These are phyloP conservation scores for Nannizziopsis barbatae DNA, from an alignment of 2,329 filamentous ascomycete species.

Conservation along the genomic window DNA sequence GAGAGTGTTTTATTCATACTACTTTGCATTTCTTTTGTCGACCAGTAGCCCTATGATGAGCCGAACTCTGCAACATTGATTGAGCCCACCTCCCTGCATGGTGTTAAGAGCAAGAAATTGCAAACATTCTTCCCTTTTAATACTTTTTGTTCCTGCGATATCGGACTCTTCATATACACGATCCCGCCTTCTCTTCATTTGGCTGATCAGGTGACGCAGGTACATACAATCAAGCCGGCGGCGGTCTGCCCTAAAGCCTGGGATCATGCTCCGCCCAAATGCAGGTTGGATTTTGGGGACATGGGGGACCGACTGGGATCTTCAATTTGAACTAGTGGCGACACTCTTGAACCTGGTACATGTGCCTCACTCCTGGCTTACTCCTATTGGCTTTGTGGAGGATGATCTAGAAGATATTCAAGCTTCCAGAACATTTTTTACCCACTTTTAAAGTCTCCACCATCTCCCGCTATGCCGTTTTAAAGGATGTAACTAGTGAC, in stretches of 20 bases:
- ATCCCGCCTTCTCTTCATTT: not conserved
- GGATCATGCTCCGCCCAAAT: not conserved
- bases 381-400: slow-evolving; percentile 6
- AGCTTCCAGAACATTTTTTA: slow-evolving; percentile 15
- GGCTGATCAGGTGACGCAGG: not conserved
- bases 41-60: not conserved
- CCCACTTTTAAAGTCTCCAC: slow-evolving; percentile 7
- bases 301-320: slow-evolving; percentile 6
- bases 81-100: not conserved
- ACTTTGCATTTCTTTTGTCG: not conserved
- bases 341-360: slow-evolving; percentile 1
- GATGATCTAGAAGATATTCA: slow-evolving; percentile 9
- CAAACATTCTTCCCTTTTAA: not conserved
- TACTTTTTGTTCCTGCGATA: not conserved
- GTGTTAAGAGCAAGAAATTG: not conserved
- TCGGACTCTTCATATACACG: not conserved
- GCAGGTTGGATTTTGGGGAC: not conserved
- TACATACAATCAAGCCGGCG: not conserved
- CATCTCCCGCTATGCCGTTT: slow-evolving; percentile 10
- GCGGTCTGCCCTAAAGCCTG: not conserved
- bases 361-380: not conserved
- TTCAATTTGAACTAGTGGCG: slow-evolving; percentile 6
- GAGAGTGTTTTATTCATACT: no score
- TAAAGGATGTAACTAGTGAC: slow-evolving; percentile 15
- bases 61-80: not conserved